Evolutionary conservation across 2,329 filamentous ascomycete genomes (phyloP).

Genomic region (Sporothrix sp.): DNA sequence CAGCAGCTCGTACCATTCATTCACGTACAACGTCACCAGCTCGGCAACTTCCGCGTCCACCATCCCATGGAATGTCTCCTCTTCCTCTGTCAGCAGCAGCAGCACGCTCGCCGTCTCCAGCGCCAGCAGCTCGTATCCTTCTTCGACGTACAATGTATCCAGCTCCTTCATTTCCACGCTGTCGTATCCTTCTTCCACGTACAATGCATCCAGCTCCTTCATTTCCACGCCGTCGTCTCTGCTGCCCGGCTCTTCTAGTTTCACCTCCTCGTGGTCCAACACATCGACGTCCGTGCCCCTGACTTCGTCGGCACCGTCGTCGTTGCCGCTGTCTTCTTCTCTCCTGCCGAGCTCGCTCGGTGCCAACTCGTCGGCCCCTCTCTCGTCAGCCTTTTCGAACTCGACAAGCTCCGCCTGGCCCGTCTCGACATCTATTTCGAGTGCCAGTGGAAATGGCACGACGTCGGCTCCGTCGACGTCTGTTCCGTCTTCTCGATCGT

Average conservation of each 20-base stretch:
- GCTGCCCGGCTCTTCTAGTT: neutral
- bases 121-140: neutral
- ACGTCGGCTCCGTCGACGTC: neutral
- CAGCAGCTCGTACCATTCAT: neutral
- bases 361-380: neutral
- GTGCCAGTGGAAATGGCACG: neutral
- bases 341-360: neutral
- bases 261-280: conserved; percentile 2
- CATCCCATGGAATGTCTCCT: no score
- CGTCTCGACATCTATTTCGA: neutral
- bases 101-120: no score
- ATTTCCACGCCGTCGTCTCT: neutral
- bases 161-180: neutral
- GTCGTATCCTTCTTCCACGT: neutral
- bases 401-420: neutral
- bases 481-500: neutral
- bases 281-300: neutral
- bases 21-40: no score
- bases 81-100: no score
- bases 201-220: neutral
- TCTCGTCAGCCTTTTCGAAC: neutral
- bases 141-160: neutral
- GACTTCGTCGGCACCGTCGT: neutral
- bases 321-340: neutral
- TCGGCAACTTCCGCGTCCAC: no score